phyloP scores from a whole-genome alignment of 305 asterid genomes.

The Andrographis paniculata region DNA sequence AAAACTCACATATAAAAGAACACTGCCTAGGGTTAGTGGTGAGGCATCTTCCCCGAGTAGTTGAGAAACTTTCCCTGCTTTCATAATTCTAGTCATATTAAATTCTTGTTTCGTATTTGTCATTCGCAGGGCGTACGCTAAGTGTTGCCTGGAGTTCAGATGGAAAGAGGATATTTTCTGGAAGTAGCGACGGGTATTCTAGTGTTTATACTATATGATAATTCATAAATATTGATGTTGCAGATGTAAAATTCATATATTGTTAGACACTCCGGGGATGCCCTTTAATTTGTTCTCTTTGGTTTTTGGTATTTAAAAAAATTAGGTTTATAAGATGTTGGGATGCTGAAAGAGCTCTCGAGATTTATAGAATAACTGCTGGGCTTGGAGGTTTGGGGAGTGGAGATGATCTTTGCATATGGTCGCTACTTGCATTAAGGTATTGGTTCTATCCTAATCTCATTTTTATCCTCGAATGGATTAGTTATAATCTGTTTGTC shows the following conservation, averaged over 20 bases:
- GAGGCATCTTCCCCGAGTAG: not conserved
- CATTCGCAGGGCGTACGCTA: slow-evolving; percentile 6
- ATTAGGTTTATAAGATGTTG: slow-evolving; percentile 87
- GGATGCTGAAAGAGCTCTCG: slow-evolving; percentile 61
- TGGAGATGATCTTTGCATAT: slow-evolving; percentile 76
- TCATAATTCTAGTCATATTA: not conserved
- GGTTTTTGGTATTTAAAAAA: slow-evolving; percentile 5
- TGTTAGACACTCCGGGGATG: slow-evolving; percentile 17
- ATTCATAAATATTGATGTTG: not conserved
- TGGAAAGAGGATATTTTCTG: slow-evolving; percentile 8
- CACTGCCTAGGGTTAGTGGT: slow-evolving; percentile 16
- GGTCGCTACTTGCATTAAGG: slow-evolving; percentile 93
- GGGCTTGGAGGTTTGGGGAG: slow-evolving; percentile 71
- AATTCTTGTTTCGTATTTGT: not conserved
- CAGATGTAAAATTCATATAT: not conserved
- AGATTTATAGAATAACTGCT: slow-evolving; percentile 78
- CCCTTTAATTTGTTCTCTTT: slow-evolving; percentile 24
- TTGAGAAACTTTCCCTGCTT: not conserved
- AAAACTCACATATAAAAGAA: slow-evolving; percentile 40
- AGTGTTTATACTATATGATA: not conserved
- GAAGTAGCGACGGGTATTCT: slow-evolving; percentile 15
- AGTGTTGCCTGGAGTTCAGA: slow-evolving; percentile 8
- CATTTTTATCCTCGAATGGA: slow-evolving; percentile 1
- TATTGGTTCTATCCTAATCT: slow-evolving; percentile 16
- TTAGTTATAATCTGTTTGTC: slow-evolving; percentile 1